These are phyloP conservation scores for Capsaspora owczarzaki DNA, from an alignment of 78 protist species.

Conservation along the genomic window DNA sequence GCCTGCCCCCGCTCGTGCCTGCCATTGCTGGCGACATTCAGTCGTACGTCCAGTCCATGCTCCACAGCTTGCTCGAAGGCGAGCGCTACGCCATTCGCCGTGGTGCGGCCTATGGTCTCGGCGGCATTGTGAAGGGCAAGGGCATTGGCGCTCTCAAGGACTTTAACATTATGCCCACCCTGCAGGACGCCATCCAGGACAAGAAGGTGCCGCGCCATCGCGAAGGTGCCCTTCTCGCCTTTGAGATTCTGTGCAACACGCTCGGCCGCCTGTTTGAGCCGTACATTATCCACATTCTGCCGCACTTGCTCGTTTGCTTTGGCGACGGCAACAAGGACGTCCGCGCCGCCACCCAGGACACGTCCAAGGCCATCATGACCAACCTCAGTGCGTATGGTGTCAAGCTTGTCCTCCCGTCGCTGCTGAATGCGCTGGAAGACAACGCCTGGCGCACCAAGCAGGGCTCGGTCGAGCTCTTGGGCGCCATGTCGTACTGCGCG, in stretches of 20 bases:
- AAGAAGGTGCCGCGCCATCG: conserved; percentile 35
- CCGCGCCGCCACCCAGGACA: conserved; percentile 44
- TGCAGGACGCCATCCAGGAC: conserved; percentile 35
- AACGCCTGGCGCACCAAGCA: conserved; percentile 81
- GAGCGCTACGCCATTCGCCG: conserved; percentile 30
- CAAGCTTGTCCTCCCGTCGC: conserved; percentile 76
- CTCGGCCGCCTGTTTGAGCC: conserved; percentile 91
- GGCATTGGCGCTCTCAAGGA: conserved; percentile 71
- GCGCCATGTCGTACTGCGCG: conserved; percentile 87
- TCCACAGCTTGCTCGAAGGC: neutral
- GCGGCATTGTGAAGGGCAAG: conserved; percentile 74
- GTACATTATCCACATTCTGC: conserved; percentile 69
- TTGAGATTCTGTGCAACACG: conserved; percentile 40
- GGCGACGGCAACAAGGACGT: conserved; percentile 68
- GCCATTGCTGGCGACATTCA: neutral
- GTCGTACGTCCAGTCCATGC: neutral
- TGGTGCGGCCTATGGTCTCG: conserved; percentile 86
- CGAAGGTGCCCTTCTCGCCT: conserved; percentile 78
- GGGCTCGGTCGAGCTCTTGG: conserved; percentile 62
- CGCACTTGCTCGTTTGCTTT: conserved; percentile 59
- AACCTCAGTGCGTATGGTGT: conserved; percentile 73
- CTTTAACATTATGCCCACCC: conserved; percentile 38
- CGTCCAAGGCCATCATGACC: conserved; percentile 65
- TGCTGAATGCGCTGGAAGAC: conserved; percentile 66
- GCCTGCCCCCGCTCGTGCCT: conserved; percentile 37